Evolutionary conservation across 495 filamentous ascomycete genomes (phyloP).

Genomic region (Mytilinidion resinicola): DNA sequence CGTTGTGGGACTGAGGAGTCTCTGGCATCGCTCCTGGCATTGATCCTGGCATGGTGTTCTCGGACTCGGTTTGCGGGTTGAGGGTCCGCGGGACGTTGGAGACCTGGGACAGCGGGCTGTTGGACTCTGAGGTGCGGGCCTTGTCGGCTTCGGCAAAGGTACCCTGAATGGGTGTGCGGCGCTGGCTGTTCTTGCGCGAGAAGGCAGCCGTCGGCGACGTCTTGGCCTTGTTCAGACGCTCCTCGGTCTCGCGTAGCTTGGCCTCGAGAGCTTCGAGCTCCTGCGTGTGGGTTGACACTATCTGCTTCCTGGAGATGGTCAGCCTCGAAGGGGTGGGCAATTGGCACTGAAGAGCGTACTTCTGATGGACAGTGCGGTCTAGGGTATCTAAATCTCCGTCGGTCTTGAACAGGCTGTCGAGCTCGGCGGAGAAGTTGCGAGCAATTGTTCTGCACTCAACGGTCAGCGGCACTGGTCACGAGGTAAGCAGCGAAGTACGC

Average conservation of each 20-base stretch:
- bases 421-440: constrained; percentile 73
- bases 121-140: constrained; percentile 3
- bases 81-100: not conserved
- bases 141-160: constrained; percentile 18
- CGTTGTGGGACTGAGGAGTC: constrained; percentile 19
- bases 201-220: constrained; percentile 12
- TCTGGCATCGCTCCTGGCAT: constrained; percentile 23
- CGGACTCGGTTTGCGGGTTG: not conserved
- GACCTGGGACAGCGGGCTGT: constrained; percentile 13
- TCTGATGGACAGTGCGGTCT: constrained; percentile 70
- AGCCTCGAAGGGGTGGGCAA: constrained; percentile 16
- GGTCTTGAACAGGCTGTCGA: constrained; percentile 77
- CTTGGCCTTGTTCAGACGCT: constrained; percentile 54
- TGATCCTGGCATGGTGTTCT: not conserved
- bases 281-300: constrained; percentile 63
- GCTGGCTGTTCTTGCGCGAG: constrained; percentile 21
- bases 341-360: constrained; percentile 51
- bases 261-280: constrained; percentile 84
- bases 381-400: constrained; percentile 74
- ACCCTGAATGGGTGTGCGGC: constrained; percentile 12
- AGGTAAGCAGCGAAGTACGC: constrained; percentile 36
- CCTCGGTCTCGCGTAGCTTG: constrained; percentile 76
- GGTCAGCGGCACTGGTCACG: constrained; percentile 21
- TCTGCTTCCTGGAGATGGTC: constrained; percentile 53
- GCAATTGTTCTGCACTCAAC: constrained; percentile 65